Base-by-base conservation (phyloP, 1,284 basidiomycete species). In the Fomitiporia mediterranea region DNA sequence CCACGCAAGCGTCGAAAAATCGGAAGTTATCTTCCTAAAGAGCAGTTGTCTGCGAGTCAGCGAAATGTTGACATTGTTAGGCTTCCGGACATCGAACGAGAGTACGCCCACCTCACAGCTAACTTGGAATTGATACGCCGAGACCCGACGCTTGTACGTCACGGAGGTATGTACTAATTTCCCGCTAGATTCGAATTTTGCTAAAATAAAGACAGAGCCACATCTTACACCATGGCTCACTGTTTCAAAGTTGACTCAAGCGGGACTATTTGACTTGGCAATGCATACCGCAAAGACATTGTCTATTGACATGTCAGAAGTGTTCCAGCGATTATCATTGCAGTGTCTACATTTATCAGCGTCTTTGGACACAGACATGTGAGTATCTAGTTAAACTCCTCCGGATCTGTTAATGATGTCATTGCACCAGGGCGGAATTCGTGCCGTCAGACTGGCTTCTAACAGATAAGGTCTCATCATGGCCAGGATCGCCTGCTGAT, bases 261-360 rank as follows among this genome's bases (percentile, higher is more conserved):
- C 80, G 53, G 89, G 87, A 62, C 79, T 83, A 61, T 95, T 90
- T 68, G 90, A 89, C 63, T 74, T 82, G 50, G 96, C 96, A 1
- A 82, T 95, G 70, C 70, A 83, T 6, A 82, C 85, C 25, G 95
- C 92, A 0, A 81, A 82, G 35, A 82, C 80, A 52, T 79, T 98
- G 39, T 76, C 81, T 27, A 84, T 94, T 27, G 94, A 98, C 70
- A 90, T 96, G 87, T 83, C 84, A 2, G 86, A 91, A 61, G 68
- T 96, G 21, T 98, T 98, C 67, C 78, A 82, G 38, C 80, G 83
- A 56, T 73, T 99, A 51, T 84, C 94, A 0, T 76, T 76, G 27
- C 86, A 89, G 65, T 97, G 94, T 67, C 72, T 97, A 51, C 82
- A 84, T 57, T 73, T 95, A 35, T 79, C 84, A 25, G 78, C 78